Evolutionary conservation across 805 yeast genomes (phyloP).

Genomic region (Candida ponderosae): DNA sequence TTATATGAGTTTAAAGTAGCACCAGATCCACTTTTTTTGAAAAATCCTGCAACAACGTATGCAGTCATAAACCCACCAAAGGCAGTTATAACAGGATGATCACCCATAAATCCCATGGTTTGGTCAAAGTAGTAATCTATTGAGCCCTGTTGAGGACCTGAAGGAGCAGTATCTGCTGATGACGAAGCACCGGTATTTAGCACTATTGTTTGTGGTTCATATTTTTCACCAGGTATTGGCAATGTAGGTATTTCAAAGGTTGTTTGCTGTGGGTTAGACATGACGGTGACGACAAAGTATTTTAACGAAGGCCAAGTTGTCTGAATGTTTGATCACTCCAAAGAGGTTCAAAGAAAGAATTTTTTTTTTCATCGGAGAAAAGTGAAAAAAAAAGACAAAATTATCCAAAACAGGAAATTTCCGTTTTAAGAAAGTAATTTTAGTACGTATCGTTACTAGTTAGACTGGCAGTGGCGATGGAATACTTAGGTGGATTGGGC

Average conservation of each 20-base stretch:
- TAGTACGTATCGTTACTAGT: too few relatives aligned
- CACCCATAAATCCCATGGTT: conserved; percentile 49
- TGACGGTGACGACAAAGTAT: neutral
- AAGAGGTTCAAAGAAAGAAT: too few relatives aligned
- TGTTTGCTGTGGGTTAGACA: conserved; percentile 15
- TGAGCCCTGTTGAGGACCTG: conserved; percentile 19
- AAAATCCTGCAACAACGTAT: conserved; percentile 58
- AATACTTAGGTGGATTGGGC: too few relatives aligned
- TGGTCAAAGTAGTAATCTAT: conserved; percentile 61
- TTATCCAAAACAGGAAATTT: too few relatives aligned
- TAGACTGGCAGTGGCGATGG: too few relatives aligned
- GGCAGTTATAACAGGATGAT: conserved; percentile 72
- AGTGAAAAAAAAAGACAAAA: too few relatives aligned
- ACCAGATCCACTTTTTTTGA: conserved; percentile 35
- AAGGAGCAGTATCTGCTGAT: conserved; percentile 9
- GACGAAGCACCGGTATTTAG: conserved; percentile 3
- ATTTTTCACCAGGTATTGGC: conserved; percentile 46
- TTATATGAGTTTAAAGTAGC: conserved; percentile 45
- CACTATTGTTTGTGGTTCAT: conserved; percentile 17
- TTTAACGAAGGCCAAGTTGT: neutral
- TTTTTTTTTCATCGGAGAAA: too few relatives aligned
- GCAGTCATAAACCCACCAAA: conserved; percentile 59
- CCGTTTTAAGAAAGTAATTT: too few relatives aligned
- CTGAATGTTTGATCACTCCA: too few relatives aligned
- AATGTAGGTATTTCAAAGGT: conserved; percentile 46